Percentiles rank a stretch among this genome's conserved stretches.
Conservation (phyloP, 2,329 filamentous ascomycete genomes). For the Leptographium wingfieldii region DNA sequence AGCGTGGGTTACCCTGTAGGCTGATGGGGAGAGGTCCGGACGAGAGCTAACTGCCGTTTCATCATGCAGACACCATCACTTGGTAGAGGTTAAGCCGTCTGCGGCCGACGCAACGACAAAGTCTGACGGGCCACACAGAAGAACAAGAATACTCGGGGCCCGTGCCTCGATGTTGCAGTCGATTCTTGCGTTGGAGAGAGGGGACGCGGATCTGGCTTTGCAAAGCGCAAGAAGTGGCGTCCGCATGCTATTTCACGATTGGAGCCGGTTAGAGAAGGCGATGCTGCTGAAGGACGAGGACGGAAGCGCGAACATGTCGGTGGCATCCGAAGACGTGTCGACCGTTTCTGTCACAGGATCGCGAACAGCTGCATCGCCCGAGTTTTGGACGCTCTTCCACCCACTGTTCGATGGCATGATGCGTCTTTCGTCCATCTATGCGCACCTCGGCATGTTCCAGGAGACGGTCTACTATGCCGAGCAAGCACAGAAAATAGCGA, state of each 20-base stretch:
- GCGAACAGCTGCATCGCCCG: conserved; percentile 26
- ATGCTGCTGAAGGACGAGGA: conserved; percentile 5
- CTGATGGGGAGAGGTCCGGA: neutral
- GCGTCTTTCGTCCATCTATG: conserved; percentile 66
- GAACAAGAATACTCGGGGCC: conserved; percentile 15
- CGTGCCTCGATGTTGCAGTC: conserved; percentile 54
- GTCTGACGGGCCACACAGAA: conserved; percentile 1
- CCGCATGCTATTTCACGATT: conserved; percentile 41
- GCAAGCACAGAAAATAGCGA: conserved; percentile 66
- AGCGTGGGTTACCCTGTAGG: conserved; percentile 27
- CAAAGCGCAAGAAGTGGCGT: conserved; percentile 44
- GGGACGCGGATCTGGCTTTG: conserved; percentile 46
- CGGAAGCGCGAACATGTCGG: conserved; percentile 11
- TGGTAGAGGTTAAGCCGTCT: conserved; percentile 5
- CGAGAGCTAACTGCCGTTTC: neutral
- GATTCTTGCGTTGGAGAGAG: conserved; percentile 48
- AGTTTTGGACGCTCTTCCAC: conserved; percentile 69
- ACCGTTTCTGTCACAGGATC: neutral
- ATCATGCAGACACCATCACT: conserved; percentile 4
- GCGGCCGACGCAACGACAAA: neutral
- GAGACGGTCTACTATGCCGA: conserved; percentile 84
- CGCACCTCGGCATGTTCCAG: conserved; percentile 73
- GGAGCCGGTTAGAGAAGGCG: conserved; percentile 37
- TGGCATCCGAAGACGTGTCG: neutral
- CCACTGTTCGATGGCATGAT: conserved; percentile 59